Conservation (phyloP, 1,139 yeast species). For the Pichia cactophila region DNA sequence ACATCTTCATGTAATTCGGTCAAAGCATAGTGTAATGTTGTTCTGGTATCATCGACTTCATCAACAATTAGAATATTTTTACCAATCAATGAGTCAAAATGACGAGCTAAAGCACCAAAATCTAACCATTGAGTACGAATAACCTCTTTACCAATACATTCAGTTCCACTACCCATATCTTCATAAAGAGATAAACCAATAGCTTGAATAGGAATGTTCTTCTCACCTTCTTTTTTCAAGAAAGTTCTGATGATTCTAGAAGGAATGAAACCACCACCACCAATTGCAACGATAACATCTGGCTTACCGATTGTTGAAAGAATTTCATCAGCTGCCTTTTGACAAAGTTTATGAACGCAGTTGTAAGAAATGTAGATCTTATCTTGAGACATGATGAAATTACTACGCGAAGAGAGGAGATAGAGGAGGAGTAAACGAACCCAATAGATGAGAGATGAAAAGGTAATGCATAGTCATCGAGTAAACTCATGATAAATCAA, state of each 20-base stretch:
- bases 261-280: slow-evolving; percentile 64
- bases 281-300: slow-evolving; percentile 65
- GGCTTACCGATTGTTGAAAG: slow-evolving; percentile 60
- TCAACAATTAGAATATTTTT: slow-evolving; percentile 58
- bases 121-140: slow-evolving; percentile 63
- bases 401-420: neutral
- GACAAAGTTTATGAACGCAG: slow-evolving; percentile 89
- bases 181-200: slow-evolving; percentile 57
- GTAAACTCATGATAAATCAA: neutral
- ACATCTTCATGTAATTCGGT: slow-evolving; percentile 53
- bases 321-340: slow-evolving; percentile 68
- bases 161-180: slow-evolving; percentile 40
- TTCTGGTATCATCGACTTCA: slow-evolving; percentile 64
- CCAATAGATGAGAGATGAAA: neutral
- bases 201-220: slow-evolving; percentile 59
- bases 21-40: slow-evolving; percentile 56
- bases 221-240: slow-evolving; percentile 45
- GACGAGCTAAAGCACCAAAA: slow-evolving; percentile 48
- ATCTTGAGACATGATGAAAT: slow-evolving; percentile 21
- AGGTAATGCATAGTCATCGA: neutral
- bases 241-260: slow-evolving; percentile 59
- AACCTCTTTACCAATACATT: slow-evolving; percentile 50
- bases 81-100: slow-evolving; percentile 48
- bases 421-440: neutral
- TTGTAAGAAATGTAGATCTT: slow-evolving; percentile 87